A percentile compares a stretch with the other conserved stretches of the same genome.
Conservation (phyloP, 129 eudicot genomes). For the Centella asiatica region DNA sequence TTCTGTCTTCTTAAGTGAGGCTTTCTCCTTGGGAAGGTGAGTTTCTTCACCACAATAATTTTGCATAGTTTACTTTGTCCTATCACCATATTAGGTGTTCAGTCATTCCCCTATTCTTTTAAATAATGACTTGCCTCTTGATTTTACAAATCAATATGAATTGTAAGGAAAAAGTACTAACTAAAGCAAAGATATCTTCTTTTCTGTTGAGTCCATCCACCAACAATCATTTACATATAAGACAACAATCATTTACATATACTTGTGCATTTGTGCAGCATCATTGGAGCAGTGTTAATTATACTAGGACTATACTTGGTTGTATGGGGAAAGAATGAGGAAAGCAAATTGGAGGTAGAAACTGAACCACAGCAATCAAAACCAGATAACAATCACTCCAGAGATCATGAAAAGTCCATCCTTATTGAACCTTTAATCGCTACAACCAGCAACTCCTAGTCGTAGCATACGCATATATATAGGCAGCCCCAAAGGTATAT, state of each 20-base stretch:
- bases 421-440: slow-evolving; percentile 3
- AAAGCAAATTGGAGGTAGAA: neutral
- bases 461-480: neutral
- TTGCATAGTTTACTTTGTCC: neutral
- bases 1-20: slow-evolving; percentile 3
- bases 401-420: neutral
- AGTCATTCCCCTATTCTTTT: neutral
- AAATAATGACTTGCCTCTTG: too few relatives aligned
- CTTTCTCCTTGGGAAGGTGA: slow-evolving; percentile 5
- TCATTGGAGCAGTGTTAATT: slow-evolving; percentile 7
- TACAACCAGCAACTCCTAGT: slow-evolving; percentile 1
- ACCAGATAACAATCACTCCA: neutral
- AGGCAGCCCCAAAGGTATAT: neutral
- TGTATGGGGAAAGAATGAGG: slow-evolving; percentile 12
- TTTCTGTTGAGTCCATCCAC: too few relatives aligned
- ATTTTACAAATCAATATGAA: too few relatives aligned
- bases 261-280: slow-evolving; percentile 8
- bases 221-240: too few relatives aligned
- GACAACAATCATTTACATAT: too few relatives aligned
- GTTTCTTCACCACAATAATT: neutral
- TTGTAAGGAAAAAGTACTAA: too few relatives aligned
- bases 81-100: neutral
- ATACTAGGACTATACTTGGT: slow-evolving; percentile 5
- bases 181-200: too few relatives aligned
- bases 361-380: neutral